Percentiles rank a stretch among this genome's conserved stretches.
Evolutionary conservation across 2,329 filamentous ascomycete genomes (phyloP).

Genomic region (Xylariales sp.): DNA sequence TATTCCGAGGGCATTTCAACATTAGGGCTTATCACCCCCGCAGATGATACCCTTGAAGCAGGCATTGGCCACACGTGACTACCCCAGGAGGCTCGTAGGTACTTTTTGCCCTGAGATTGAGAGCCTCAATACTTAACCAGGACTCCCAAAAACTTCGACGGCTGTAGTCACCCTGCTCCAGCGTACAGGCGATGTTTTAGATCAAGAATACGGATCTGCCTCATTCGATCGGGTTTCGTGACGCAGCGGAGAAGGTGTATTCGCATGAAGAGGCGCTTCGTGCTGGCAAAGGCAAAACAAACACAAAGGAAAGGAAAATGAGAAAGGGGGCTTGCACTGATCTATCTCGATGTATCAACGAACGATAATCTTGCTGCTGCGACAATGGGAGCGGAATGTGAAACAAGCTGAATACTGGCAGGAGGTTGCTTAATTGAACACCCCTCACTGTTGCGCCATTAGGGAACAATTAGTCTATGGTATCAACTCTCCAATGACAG

Average conservation of each 20-base stretch:
- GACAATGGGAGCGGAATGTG: no score
- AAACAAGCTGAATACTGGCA: no score
- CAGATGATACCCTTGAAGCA: conserved; percentile 2
- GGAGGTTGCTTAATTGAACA: no score
- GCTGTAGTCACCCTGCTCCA: conserved; percentile 1
- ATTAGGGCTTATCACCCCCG: not conserved
- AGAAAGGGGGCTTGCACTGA: no score
- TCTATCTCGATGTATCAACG: conserved; percentile 3
- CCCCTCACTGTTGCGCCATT: no score
- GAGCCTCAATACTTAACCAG: not conserved
- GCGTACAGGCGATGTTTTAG: conserved; percentile 5
- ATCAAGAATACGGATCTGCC: conserved; percentile 2
- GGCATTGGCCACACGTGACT: not conserved
- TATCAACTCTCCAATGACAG: no score
- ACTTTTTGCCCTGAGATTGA: not conserved
- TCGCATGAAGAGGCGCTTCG: conserved; percentile 3
- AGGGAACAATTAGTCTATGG: no score
- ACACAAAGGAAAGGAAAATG: no score
- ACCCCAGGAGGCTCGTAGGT: conserved; percentile 6
- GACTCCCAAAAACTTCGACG: not conserved
- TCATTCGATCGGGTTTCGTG: conserved; percentile 2
- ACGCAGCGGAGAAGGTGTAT: not conserved
- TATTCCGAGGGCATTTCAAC: conserved; percentile 34
- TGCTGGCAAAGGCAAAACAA: conserved; percentile 6
- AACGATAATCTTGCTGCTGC: conserved; percentile 3